Percentiles rank a stretch among this genome's conserved stretches.
Conservation (phyloP, 345 rosid species). For the Sisymbrium irio region DNA sequence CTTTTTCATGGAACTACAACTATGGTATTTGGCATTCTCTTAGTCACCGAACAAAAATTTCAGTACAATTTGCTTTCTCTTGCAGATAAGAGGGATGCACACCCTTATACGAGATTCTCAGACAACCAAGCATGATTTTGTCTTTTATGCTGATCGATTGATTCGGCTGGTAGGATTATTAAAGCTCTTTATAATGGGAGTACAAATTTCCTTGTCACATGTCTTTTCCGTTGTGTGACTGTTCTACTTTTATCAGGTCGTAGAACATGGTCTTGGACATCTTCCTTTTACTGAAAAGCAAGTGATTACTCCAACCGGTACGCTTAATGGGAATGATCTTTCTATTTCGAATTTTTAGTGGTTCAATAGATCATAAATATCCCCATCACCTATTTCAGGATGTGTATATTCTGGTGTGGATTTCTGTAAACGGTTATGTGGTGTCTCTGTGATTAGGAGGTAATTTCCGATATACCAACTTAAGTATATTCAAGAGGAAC, state of each 20-base stretch:
- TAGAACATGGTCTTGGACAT: conserved; percentile 98
- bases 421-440: conserved; percentile 97
- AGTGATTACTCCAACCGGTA: conserved; percentile 96
- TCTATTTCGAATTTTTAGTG: no score
- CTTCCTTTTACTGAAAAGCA: conserved; percentile 97
- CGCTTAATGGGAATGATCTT: conserved; percentile 26
- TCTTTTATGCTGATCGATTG: conserved; percentile 92
- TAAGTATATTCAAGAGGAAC: conserved; percentile 2
- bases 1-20: conserved; percentile 6
- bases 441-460: conserved; percentile 98
- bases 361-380: background rate
- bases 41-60: conserved; percentile 3
- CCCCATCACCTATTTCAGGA: conserved; percentile 45
- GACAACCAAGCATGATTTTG: conserved; percentile 93
- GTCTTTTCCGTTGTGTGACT: background rate
- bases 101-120: conserved; percentile 96
- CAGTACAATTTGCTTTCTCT: background rate
- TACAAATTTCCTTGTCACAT: background rate
- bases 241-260: conserved; percentile 55
- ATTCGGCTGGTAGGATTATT: conserved; percentile 79
- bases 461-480: conserved; percentile 36
- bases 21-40: background rate
- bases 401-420: conserved; percentile 97
- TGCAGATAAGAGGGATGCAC: conserved; percentile 99
- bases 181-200: conserved; percentile 10